Evolutionary conservation across 2,329 filamentous ascomycete species (phyloP).

Genomic region (Diaporthe sp.): DNA sequence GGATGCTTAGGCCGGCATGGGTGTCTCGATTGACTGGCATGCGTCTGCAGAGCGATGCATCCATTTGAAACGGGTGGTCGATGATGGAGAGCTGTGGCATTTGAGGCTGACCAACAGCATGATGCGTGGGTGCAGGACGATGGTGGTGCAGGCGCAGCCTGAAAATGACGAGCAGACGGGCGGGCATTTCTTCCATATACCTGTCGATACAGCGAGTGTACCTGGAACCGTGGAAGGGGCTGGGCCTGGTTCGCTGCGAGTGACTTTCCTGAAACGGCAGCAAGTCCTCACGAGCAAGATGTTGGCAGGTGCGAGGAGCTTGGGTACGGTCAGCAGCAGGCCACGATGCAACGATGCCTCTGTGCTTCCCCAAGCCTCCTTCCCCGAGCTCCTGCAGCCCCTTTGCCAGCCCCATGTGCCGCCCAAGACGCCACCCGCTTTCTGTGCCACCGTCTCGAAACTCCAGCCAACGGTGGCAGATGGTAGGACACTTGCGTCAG

Average conservation of each 20-base stretch:
- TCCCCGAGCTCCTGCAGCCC: neutral
- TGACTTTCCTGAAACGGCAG: constrained; percentile 29
- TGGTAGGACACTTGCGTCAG: neutral
- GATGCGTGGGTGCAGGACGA: neutral
- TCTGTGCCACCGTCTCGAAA: constrained; percentile 29
- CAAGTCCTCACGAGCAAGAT: neutral
- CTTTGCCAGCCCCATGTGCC: constrained; percentile 17
- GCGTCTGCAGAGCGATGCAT: constrained; percentile 25
- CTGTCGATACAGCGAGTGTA: neutral
- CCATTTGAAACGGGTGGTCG: constrained; percentile 19
- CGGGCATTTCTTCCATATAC: constrained; percentile 9
- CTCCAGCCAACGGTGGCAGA: constrained; percentile 14
- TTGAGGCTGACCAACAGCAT: neutral
- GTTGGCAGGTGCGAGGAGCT: constrained; percentile 2
- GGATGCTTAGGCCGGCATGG: constrained; percentile 12
- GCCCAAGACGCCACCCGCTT: neutral
- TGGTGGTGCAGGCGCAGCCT: constrained; percentile 12
- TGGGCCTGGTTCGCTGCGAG: constrained; percentile 8
- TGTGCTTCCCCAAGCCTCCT: neutral
- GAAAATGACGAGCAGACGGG: neutral
- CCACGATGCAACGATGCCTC: neutral
- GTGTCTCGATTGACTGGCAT: constrained; percentile 19
- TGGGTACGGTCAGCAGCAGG: neutral
- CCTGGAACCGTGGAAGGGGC: neutral
- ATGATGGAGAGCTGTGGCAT: neutral